These are phyloP conservation scores for Ophiostoma sp. DNA, from an alignment of 2,329 filamentous ascomycete species.

Conservation along the genomic window DNA sequence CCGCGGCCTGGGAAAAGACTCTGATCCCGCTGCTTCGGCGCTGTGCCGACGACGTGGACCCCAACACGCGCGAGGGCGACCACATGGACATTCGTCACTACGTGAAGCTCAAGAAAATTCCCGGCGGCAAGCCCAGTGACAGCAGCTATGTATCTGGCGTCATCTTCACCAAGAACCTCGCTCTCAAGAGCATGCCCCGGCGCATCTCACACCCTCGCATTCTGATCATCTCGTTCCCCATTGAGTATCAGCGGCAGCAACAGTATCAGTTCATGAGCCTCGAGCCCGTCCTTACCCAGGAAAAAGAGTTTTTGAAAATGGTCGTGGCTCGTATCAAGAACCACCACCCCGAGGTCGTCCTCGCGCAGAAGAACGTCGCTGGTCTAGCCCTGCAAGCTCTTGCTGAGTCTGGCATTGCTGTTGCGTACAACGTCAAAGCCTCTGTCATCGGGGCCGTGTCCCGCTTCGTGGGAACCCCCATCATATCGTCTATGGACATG, in stretches of 20 bases:
- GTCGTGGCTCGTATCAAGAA: conserved; percentile 88
- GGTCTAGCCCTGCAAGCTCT: conserved; percentile 85
- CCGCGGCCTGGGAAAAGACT: conserved; percentile 79
- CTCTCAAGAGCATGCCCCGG: conserved; percentile 91
- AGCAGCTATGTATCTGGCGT: conserved; percentile 96
- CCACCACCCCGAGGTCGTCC: conserved; percentile 73
- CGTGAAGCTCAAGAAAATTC: conserved; percentile 94
- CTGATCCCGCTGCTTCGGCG: conserved; percentile 83
- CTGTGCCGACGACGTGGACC: conserved; percentile 90
- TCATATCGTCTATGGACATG: conserved; percentile 94
- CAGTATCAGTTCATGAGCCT: conserved; percentile 93
- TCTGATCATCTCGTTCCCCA: conserved; percentile 86
- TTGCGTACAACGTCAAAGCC: conserved; percentile 93
- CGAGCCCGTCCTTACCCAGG: conserved; percentile 92
- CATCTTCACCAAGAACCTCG: conserved; percentile 95
- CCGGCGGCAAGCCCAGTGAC: conserved; percentile 81
- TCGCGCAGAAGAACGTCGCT: conserved; percentile 91
- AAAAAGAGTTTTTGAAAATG: conserved; percentile 87
- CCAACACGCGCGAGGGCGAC: conserved; percentile 83
- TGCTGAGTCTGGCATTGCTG: conserved; percentile 81
- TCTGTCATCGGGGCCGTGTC: conserved; percentile 94
- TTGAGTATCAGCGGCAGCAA: conserved; percentile 91
- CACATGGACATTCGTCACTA: conserved; percentile 97
- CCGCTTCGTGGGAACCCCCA: conserved; percentile 81
- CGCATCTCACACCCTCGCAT: conserved; percentile 80